Conservation (phyloP, 2,329 filamentous ascomycete species). For the Fusarium metavorans region DNA sequence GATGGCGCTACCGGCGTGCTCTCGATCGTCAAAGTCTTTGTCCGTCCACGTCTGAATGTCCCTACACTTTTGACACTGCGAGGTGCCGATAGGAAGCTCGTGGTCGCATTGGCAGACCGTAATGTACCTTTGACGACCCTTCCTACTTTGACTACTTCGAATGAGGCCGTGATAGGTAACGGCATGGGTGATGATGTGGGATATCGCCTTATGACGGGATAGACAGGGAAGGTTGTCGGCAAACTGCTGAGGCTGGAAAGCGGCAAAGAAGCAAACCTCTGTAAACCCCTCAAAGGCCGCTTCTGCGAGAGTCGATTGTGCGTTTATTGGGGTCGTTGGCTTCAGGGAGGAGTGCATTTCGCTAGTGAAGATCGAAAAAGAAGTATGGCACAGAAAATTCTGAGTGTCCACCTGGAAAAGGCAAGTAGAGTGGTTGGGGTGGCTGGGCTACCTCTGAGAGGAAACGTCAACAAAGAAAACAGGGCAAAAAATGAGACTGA, state of each 20-base stretch:
- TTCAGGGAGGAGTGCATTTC: not conserved
- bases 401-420: not conserved
- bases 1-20: not conserved
- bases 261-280: not conserved
- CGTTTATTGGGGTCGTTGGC: not conserved
- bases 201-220: not conserved
- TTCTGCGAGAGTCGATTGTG: not conserved
- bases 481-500: not conserved
- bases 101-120: not conserved
- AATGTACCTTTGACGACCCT: not conserved
- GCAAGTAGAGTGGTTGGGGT: not conserved
- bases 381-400: not conserved
- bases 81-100: not conserved
- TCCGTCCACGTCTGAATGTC: not conserved
- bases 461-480: not conserved
- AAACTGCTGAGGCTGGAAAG: not conserved
- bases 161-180: not conserved
- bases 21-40: not conserved
- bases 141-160: fast-evolving
- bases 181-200: not conserved
- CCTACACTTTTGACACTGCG: not conserved
- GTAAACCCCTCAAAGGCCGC: not conserved
- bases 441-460: not conserved
- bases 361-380: not conserved
- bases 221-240: not conserved